A percentile compares a stretch with the other conserved stretches of the same genome.
Conservation (phyloP, 2,329 filamentous ascomycete species). For the Ophiostoma ips region DNA sequence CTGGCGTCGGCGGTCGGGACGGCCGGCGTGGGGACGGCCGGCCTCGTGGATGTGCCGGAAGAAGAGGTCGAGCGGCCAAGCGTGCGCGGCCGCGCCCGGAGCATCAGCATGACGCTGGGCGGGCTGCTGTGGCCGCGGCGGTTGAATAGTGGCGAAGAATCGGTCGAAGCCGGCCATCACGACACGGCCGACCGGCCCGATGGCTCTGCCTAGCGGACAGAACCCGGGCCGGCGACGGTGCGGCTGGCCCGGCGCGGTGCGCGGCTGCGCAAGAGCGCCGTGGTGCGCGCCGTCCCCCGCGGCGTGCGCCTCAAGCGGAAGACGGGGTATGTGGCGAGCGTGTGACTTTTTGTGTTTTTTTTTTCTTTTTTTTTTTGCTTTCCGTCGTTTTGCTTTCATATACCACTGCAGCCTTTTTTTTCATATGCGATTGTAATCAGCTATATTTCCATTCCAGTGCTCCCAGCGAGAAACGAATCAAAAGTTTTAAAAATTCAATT, state of each 20-base stretch:
- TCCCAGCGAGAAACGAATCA: too few relatives aligned
- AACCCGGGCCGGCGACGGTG: neutral
- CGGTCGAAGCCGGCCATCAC: neutral
- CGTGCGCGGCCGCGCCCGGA: constrained; percentile 22
- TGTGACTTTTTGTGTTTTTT: neutral
- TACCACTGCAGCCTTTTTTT: too few relatives aligned
- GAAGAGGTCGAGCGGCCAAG: neutral
- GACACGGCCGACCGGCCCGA: neutral
- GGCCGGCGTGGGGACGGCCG: neutral
- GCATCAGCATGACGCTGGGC: constrained; percentile 26
- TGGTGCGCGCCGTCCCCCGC: neutral
- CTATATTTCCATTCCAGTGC: too few relatives aligned
- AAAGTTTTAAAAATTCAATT: too few relatives aligned
- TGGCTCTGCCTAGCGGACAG: neutral
- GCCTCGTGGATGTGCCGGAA: neutral
- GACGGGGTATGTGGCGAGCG: neutral
- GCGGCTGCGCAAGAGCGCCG: neutral
- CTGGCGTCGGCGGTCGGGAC: neutral
- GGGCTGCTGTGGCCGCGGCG: constrained; percentile 19
- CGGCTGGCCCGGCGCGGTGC: neutral
- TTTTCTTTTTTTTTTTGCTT: neutral
- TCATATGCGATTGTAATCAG: too few relatives aligned
- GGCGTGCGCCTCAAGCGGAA: neutral
- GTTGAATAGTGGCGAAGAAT: neutral
- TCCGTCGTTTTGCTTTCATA: neutral